Base-by-base conservation (phyloP, 805 yeast species). In the Naumovozyma dairenensis region DNA sequence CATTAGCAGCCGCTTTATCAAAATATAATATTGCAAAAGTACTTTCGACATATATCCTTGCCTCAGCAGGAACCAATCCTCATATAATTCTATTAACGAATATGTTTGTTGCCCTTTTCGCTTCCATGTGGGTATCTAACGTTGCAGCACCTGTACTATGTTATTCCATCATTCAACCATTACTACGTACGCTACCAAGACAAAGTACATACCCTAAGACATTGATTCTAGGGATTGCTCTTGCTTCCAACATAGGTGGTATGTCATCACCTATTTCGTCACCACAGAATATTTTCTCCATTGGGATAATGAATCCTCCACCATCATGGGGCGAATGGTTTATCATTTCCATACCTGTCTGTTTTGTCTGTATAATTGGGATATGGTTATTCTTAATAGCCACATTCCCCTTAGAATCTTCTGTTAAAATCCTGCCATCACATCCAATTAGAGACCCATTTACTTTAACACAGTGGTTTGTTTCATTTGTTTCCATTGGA, bases 251-350 rank as follows among this genome's bases (percentile, higher is more conserved):
- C 53, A 66, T 89, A 31, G 97, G 95, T 16, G 98, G 98, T 44
- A 89, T 87, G 94, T 80, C 95, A 0, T 84, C 95, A 4, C 98
- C 98, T 6, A 89, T 89, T 51, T 87, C 96, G 1, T 84, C 96
- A 3, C 98, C 98, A 2, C 98, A 89, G 54, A 89, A 89, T 57
- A 83, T 89, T 42, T 77, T 89, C 48, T 94, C 96, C 1, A 68
- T 89, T 32, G 87, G 84, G 36, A 65, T 79, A 45, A 89, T 89
- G 97, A 68, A 67, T 36, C 94, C 93, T 1, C 77, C 71, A 36
- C 77, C 79, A 1, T 74, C 80, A 6, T 89, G 98, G 98, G 77
- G 79, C 8, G 81, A 84, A 53, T 89, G 98, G 98, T 92, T 89
- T 57, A 74, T 78, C 6, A 73, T 89, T 29, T 74, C 95, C 0